These are phyloP conservation scores for Diphasiastrum complanatum DNA, from an alignment of 83 land plant species.

Conservation along the genomic window DNA sequence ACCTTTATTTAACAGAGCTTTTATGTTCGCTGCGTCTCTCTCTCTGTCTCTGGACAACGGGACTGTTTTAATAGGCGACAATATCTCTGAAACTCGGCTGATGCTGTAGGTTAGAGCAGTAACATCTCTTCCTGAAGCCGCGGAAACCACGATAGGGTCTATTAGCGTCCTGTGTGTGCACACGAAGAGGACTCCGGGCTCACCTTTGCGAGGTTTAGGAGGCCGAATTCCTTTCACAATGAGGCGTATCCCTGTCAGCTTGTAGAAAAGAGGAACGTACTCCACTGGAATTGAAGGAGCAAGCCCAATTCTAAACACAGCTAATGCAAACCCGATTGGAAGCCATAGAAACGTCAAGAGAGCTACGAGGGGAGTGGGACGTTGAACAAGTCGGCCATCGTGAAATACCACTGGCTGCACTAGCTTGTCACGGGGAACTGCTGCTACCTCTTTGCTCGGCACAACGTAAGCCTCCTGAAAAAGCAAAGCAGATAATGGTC, in stretches of 20 bases:
- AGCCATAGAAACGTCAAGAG: slow-evolving; percentile 73
- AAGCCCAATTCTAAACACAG: slow-evolving; percentile 51
- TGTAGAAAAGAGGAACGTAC: slow-evolving; percentile 36
- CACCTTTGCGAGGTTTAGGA: slow-evolving; percentile 38
- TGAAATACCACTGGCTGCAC: slow-evolving; percentile 72
- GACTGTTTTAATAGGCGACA: slow-evolving; percentile 73
- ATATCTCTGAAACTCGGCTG: slow-evolving; percentile 60
- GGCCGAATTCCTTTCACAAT: slow-evolving; percentile 68
- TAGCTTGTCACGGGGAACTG: slow-evolving; percentile 52
- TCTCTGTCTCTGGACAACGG: slow-evolving; percentile 55
- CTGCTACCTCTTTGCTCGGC: slow-evolving; percentile 36
- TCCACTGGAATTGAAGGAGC: slow-evolving; percentile 55
- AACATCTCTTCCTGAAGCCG: slow-evolving; percentile 64
- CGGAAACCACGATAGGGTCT: slow-evolving; percentile 63
- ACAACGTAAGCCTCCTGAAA: slow-evolving; percentile 70
- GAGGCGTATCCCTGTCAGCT: slow-evolving; percentile 55
- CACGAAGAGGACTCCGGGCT: slow-evolving; percentile 63
- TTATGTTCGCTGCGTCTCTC: slow-evolving; percentile 59
- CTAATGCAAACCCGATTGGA: slow-evolving; percentile 67
- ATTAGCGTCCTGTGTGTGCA: slow-evolving; percentile 80
- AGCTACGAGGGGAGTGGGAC: slow-evolving; percentile 68
- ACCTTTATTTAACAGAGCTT: slow-evolving; percentile 49
- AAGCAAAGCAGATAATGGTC: not conserved
- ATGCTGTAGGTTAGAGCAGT: slow-evolving; percentile 71
- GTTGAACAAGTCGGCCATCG: slow-evolving; percentile 78